A percentile compares a stretch with the other conserved stretches of the same genome.
These are phyloP conservation scores for Senna siamea DNA, from an alignment of 306 rosid species.

Conservation along the genomic window DNA sequence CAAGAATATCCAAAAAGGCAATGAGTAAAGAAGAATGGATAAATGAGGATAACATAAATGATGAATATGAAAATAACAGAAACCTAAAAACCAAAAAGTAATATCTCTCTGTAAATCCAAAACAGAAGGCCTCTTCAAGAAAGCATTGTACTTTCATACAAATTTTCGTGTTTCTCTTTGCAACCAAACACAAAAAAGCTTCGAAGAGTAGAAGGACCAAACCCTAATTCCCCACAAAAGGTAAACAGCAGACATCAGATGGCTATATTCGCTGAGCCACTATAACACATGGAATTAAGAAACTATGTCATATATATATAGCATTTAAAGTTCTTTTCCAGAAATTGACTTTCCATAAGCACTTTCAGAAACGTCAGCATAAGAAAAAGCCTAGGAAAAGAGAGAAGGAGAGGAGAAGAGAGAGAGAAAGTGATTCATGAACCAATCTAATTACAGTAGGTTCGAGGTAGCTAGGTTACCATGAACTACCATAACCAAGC, in stretches of 20 bases:
- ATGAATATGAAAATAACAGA: background rate
- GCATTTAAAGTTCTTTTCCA: background rate
- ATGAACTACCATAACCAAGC: background rate
- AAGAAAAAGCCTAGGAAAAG: no score
- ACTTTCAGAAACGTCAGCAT: background rate
- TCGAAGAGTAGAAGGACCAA: constrained; percentile 14
- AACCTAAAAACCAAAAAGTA: background rate
- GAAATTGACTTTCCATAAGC: constrained; percentile 15
- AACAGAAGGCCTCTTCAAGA: background rate
- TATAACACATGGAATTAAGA: background rate
- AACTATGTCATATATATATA: background rate
- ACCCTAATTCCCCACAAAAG: constrained; percentile 14
- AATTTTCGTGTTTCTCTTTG: background rate
- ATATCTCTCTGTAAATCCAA: background rate
- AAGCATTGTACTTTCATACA: background rate
- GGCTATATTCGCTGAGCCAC: background rate
- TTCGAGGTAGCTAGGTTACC: background rate
- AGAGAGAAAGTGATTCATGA: background rate
- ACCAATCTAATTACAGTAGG: constrained; percentile 10
- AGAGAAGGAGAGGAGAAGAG: background rate
- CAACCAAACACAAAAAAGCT: background rate
- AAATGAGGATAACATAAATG: background rate
- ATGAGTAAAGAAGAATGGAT: constrained; percentile 1
- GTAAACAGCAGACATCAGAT: background rate
- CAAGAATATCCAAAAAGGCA: background rate